Percentiles rank a stretch among this genome's conserved stretches.
These are phyloP conservation scores for Canna indica DNA, from an alignment of 176 grass and related monocot genomes.

Conservation along the genomic window DNA sequence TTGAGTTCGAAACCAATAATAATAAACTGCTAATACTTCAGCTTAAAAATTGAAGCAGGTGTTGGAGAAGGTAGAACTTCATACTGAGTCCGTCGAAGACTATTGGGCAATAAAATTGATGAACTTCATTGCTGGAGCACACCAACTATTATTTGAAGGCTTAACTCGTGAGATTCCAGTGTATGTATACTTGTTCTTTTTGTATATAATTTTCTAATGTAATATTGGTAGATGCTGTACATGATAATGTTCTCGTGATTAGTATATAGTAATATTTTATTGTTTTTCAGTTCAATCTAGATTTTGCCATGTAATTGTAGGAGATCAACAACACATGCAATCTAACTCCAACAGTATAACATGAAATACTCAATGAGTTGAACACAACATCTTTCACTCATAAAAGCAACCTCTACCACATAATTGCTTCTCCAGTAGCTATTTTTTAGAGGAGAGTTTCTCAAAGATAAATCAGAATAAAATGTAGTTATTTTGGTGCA, in stretches of 20 bases:
- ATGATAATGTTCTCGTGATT: neutral
- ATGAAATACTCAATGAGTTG: neutral
- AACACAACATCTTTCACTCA: neutral
- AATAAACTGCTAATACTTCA: neutral
- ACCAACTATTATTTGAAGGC: conserved; percentile 71
- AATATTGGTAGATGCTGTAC: neutral
- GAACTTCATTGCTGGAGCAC: conserved; percentile 67
- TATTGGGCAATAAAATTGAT: conserved; percentile 61
- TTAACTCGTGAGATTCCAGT: conserved; percentile 73
- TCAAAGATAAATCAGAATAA: neutral
- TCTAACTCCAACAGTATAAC: neutral
- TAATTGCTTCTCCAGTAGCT: neutral
- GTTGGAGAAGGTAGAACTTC: conserved; percentile 47
- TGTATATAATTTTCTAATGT: neutral
- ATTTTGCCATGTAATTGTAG: neutral
- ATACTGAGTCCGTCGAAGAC: conserved; percentile 51
- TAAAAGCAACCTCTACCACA: neutral
- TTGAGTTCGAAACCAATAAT: neutral
- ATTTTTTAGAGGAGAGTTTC: neutral
- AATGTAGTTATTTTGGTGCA: neutral
- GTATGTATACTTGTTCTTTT: conserved; percentile 29
- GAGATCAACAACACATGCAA: neutral
- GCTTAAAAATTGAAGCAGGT: conserved; percentile 35
- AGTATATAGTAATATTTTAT: neutral
- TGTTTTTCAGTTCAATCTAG: neutral